These are phyloP conservation scores for Isoetes engelmannii DNA, from an alignment of 83 land plant genomes.

Conservation along the genomic window DNA sequence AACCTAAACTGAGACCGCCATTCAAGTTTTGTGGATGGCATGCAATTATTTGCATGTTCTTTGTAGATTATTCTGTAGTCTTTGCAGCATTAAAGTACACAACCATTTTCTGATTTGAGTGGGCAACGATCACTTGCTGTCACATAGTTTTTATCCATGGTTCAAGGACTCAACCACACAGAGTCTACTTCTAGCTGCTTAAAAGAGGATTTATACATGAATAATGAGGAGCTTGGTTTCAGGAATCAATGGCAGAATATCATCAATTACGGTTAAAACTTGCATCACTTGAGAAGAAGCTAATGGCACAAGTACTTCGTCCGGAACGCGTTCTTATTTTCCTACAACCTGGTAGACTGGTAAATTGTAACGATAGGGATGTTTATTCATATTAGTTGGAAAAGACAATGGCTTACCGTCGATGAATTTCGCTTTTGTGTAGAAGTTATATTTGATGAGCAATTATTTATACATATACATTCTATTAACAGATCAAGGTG, in stretches of 20 bases:
- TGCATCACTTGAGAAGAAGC: constrained; percentile 68
- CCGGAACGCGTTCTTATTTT: constrained; percentile 78
- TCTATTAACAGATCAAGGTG: constrained; percentile 59
- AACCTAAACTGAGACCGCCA: too few species aligned
- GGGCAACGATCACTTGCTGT: too few species aligned
- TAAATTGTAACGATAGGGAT: constrained; percentile 20
- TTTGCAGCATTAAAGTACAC: too few species aligned
- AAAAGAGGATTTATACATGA: not conserved
- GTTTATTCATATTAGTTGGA: not conserved
- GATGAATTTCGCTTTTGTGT: too few species aligned
- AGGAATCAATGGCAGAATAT: constrained; percentile 77
- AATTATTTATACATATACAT: not conserved
- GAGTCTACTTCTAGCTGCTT: not conserved
- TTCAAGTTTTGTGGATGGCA: too few species aligned
- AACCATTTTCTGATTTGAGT: too few species aligned
- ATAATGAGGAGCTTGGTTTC: not conserved
- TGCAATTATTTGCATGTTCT: too few species aligned
- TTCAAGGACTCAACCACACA: too few species aligned
- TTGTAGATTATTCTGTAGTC: too few species aligned
- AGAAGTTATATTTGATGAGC: not conserved
- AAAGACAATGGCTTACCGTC: not conserved
- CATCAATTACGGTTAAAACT: constrained; percentile 64
- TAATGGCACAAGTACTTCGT: constrained; percentile 80
- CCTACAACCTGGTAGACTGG: constrained; percentile 83
- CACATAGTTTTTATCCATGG: too few species aligned